These are phyloP conservation scores for Nicotiana obtusifolia DNA, from an alignment of 257 asterid genomes.

Conservation along the genomic window DNA sequence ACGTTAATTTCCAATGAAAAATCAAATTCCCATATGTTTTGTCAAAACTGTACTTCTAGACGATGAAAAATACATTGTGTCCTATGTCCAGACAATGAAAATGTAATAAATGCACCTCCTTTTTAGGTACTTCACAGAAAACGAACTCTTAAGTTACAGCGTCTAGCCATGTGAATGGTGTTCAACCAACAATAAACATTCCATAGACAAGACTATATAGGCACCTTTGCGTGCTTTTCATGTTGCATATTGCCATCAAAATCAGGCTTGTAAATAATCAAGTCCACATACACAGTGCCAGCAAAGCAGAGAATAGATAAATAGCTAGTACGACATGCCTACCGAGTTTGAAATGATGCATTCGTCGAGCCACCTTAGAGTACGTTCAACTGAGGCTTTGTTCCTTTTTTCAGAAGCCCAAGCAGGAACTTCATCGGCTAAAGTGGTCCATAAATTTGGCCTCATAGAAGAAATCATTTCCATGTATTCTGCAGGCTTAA, in stretches of 20 bases:
- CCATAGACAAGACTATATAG: background rate
- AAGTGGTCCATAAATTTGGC: conserved; percentile 75
- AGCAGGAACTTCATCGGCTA: conserved; percentile 95
- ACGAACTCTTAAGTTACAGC: background rate
- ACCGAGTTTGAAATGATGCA: conserved; percentile 41
- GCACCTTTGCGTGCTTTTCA: background rate
- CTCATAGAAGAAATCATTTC: conserved; percentile 68
- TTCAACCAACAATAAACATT: background rate
- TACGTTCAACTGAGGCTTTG: conserved; percentile 69
- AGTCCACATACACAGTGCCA: background rate
- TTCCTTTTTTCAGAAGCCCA: conserved; percentile 89
- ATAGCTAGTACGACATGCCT: background rate
- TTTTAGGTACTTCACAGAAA: background rate
- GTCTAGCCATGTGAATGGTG: background rate
- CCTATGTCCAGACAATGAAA: background rate
- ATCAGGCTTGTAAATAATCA: background rate
- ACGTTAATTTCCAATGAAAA: background rate
- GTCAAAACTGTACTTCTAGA: background rate
- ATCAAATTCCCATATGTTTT: background rate
- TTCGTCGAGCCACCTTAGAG: conserved; percentile 86
- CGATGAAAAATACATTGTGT: background rate
- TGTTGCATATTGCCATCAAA: background rate
- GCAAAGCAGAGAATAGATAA: background rate
- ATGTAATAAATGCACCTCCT: background rate
- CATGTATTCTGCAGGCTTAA: conserved; percentile 61